Evolutionary conservation across 225 moss, liverwort and hornwort genomes (phyloP).

Genomic region (Neckera pumila): DNA sequence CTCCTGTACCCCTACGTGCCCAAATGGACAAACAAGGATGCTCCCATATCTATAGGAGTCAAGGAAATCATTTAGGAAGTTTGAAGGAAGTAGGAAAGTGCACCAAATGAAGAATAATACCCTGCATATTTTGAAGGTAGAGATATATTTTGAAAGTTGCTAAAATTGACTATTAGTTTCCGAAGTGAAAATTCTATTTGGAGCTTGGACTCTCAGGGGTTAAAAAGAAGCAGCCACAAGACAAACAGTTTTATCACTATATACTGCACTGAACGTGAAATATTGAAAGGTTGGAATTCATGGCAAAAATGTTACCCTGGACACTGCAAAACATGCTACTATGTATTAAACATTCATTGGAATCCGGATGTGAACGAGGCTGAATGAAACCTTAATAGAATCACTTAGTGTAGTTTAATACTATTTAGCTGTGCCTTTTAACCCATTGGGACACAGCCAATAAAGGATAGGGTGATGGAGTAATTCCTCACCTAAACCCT

Average conservation of each 20-base stretch:
- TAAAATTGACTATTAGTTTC: background rate
- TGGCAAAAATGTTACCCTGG: background rate
- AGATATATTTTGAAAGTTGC: background rate
- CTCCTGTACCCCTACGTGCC: background rate
- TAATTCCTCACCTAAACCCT: constrained; percentile 41
- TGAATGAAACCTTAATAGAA: background rate
- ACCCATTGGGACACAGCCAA: background rate
- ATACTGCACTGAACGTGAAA: background rate
- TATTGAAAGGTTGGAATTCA: background rate
- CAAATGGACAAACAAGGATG: background rate
- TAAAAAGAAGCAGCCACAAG: background rate
- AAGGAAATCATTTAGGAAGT: background rate
- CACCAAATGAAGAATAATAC: background rate
- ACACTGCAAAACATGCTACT: background rate
- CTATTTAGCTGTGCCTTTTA: background rate
- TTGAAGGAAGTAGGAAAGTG: background rate
- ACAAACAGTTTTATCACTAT: background rate
- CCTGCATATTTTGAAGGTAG: no score
- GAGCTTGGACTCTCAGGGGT: background rate
- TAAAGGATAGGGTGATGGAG: background rate
- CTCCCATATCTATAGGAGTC: background rate
- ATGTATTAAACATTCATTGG: background rate
- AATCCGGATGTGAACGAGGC: background rate
- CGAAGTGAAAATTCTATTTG: background rate
- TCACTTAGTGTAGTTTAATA: background rate